Conservation (phyloP, 106 monocot species). For the Dendrobium catenatum region DNA sequence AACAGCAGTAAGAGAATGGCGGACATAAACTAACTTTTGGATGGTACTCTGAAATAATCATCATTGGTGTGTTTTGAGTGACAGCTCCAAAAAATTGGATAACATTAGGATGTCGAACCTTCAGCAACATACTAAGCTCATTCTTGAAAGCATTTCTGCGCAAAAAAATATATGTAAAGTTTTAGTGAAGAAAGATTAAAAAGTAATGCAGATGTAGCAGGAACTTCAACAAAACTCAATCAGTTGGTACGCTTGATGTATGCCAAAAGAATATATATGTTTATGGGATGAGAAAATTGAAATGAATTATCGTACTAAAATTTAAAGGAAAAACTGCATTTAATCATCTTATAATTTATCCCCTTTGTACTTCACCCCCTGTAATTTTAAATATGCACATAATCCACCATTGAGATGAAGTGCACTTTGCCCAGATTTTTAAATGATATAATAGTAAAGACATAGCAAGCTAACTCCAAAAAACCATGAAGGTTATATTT, state of each 20-base stretch:
- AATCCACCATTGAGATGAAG: neutral
- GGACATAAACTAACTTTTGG: slow-evolving; percentile 44
- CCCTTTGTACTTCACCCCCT: neutral
- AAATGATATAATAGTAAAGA: neutral
- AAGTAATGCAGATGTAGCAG: neutral
- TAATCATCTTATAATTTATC: neutral
- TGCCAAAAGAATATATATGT: neutral
- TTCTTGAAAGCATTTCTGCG: slow-evolving; percentile 90
- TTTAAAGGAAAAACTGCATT: neutral
- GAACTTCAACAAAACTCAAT: neutral
- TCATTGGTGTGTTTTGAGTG: slow-evolving; percentile 92
- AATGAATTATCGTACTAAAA: neutral
- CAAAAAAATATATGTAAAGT: slow-evolving; percentile 8
- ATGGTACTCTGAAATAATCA: slow-evolving; percentile 92
- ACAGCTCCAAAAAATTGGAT: slow-evolving; percentile 94
- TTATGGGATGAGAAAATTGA: neutral
- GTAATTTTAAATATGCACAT: neutral
- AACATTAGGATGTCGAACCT: slow-evolving; percentile 91
- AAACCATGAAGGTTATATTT: neutral
- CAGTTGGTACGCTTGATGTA: neutral
- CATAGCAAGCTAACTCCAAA: neutral
- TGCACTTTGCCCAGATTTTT: neutral
- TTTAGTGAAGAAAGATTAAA: neutral
- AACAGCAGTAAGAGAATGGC: neutral
- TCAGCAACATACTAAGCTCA: slow-evolving; percentile 75